Percentiles rank a stretch among this genome's conserved stretches.
Conservation (phyloP, 805 yeast species). For the Candida boidinii region DNA sequence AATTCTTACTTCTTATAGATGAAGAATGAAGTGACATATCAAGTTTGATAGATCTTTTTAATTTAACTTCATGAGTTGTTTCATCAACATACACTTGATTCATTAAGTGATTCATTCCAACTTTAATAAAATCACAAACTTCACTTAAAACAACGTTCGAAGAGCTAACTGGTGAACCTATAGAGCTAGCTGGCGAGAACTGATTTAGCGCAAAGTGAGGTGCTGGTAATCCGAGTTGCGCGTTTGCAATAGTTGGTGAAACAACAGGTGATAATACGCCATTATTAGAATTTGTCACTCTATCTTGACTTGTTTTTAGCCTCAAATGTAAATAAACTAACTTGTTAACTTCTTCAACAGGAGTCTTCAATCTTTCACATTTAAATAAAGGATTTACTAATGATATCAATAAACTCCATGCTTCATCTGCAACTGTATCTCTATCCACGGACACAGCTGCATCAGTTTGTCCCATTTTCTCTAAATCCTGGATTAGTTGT, state of each 20-base stretch:
- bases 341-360: conserved; percentile 50
- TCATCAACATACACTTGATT: conserved; percentile 20
- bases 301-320: conserved; percentile 12
- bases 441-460: conserved; percentile 23
- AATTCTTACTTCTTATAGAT: conserved; percentile 15
- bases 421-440: conserved; percentile 34
- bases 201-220: conserved; percentile 12
- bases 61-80: conserved; percentile 18
- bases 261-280: conserved; percentile 5
- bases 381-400: conserved; percentile 37
- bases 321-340: conserved; percentile 30
- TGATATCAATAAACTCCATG: conserved; percentile 39
- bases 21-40: too few species aligned
- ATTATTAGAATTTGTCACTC: background rate
- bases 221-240: conserved; percentile 14
- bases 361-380: conserved; percentile 38
- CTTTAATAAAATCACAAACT: conserved; percentile 33
- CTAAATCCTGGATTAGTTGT: conserved; percentile 22
- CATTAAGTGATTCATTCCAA: conserved; percentile 27
- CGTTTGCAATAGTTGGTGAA: conserved; percentile 5
- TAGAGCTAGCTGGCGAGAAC: conserved; percentile 11
- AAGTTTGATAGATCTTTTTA: conserved; percentile 26
- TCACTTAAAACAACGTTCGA: conserved; percentile 32
- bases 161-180: conserved; percentile 13
- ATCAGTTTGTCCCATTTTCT: conserved; percentile 18